Conservation (phyloP, 2,329 filamentous ascomycete genomes). For the Colletotrichum eremochloae region DNA sequence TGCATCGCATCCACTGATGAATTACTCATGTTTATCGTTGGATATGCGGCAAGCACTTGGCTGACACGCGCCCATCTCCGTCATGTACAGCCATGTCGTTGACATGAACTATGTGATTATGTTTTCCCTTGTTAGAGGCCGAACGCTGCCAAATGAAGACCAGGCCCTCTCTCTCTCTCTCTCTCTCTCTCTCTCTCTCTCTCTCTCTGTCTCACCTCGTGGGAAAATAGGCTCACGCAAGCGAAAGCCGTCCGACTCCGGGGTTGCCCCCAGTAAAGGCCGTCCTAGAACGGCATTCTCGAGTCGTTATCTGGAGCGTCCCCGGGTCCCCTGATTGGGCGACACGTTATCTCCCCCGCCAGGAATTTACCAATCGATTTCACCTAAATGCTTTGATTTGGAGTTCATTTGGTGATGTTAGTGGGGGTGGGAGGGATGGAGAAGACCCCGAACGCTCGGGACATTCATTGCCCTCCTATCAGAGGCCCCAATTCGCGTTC, state of each 20-base stretch:
- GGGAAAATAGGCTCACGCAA: slow-evolving; percentile 29
- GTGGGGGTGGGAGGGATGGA: not conserved
- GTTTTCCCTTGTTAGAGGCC: too few relatives aligned
- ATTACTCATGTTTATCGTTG: not conserved
- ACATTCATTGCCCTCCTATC: slow-evolving; percentile 13
- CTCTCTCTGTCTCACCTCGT: not conserved
- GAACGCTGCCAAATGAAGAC: too few relatives aligned
- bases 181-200: too few relatives aligned
- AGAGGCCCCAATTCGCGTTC: slow-evolving; percentile 5
- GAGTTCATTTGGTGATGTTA: not conserved
- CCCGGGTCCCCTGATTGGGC: slow-evolving; percentile 16
- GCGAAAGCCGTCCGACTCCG: slow-evolving; percentile 26
- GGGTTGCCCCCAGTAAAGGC: slow-evolving; percentile 28
- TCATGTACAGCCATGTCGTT: too few relatives aligned
- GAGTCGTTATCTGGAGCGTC: slow-evolving; percentile 25
- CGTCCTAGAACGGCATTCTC: not conserved
- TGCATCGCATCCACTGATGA: too few relatives aligned
- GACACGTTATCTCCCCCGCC: slow-evolving; percentile 36
- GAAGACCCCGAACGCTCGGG: slow-evolving; percentile 15
- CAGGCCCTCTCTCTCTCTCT: too few relatives aligned
- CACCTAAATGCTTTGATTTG: not conserved
- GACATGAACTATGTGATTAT: too few relatives aligned
- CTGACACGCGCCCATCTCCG: too few relatives aligned
- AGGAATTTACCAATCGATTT: slow-evolving; percentile 39
- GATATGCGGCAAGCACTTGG: slow-evolving; percentile 6